These are phyloP conservation scores for Phytopythium montanum DNA, from an alignment of 352 stramenopile genomes.

Conservation along the genomic window DNA sequence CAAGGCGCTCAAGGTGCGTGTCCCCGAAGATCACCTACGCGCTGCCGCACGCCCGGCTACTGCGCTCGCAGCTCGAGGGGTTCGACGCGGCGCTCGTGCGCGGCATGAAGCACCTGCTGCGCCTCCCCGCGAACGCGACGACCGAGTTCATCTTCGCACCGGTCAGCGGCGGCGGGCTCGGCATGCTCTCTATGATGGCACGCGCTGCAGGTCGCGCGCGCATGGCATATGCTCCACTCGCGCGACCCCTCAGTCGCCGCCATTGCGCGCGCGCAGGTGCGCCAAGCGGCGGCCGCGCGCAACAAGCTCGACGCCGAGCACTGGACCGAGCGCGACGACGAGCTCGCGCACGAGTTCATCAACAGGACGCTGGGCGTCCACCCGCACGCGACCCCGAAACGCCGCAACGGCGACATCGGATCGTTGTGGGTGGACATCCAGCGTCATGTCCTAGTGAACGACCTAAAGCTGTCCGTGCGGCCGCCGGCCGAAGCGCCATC, in stretches of 20 bases:
- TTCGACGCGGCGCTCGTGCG: neutral
- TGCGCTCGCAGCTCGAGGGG: neutral
- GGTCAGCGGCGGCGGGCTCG: slow-evolving; percentile 5
- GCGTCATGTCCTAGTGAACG: too few relatives aligned
- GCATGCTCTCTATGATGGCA: slow-evolving; percentile 7
- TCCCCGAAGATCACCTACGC: too few relatives aligned
- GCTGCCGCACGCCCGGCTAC: too few relatives aligned
- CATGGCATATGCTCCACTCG: slow-evolving; percentile 17
- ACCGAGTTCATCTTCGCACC: slow-evolving; percentile 14
- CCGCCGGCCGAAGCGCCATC: too few relatives aligned
- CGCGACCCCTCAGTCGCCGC: slow-evolving; percentile 1
- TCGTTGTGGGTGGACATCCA: neutral
- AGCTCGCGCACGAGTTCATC: slow-evolving; percentile 7
- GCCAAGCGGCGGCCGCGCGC: slow-evolving; percentile 4
- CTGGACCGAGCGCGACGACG: slow-evolving; percentile 6
- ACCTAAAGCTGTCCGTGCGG: too few relatives aligned
- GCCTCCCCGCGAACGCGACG: slow-evolving; percentile 1
- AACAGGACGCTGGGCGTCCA: too few relatives aligned
- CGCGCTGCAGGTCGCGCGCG: slow-evolving; percentile 13
- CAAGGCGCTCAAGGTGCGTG: too few relatives aligned
- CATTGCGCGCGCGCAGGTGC: slow-evolving; percentile 5
- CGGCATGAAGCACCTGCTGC: slow-evolving; percentile 5
- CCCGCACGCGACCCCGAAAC: too few relatives aligned
- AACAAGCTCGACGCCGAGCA: slow-evolving; percentile 8
- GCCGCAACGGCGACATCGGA: too few relatives aligned